phyloP scores from a whole-genome alignment of 176 grass and related monocot genomes.

The Eleusine indica region DNA sequence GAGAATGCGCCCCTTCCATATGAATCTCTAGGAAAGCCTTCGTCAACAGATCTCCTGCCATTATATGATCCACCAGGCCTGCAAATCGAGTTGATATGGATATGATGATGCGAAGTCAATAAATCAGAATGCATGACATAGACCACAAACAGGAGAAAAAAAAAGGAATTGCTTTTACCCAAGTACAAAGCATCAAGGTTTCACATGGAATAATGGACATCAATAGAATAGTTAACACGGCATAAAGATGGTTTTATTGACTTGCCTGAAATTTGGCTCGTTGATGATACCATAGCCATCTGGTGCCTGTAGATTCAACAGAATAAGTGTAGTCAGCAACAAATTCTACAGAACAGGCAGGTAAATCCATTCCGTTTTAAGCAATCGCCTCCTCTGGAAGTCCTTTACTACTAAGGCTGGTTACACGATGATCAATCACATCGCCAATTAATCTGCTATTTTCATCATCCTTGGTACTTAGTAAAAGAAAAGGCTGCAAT shows the following conservation, averaged over 20 bases:
- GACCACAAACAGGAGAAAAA: background rate
- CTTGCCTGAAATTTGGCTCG: conserved; percentile 82
- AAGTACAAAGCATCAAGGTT: background rate
- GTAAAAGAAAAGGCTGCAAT: conserved; percentile 98
- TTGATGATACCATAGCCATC: conserved; percentile 77
- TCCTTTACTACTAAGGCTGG: conserved; percentile 65
- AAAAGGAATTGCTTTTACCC: background rate
- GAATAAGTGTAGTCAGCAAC: conserved; percentile 97
- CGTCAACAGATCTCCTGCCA: conserved; percentile 73
- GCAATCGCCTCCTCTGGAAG: conserved; percentile 66
- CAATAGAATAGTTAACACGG: background rate
- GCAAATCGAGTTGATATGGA: conserved; percentile 55
- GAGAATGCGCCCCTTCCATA: conserved; percentile 71
- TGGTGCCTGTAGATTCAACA: conserved; percentile 99
- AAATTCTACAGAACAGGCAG: conserved; percentile 76
- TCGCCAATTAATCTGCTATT: conserved; percentile 78
- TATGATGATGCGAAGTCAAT: conserved; percentile 40
- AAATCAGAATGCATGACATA: conserved; percentile 3
- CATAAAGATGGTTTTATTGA: background rate
- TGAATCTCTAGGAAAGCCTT: conserved; percentile 66
- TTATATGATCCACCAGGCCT: conserved; percentile 78
- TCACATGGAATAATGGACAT: background rate
- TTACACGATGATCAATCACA: conserved; percentile 67
- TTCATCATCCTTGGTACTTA: conserved; percentile 86
- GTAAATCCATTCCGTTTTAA: conserved; percentile 96